Evolutionary conservation across 179 eudicot genomes (phyloP).

Genomic region (Spergularia azorica): DNA sequence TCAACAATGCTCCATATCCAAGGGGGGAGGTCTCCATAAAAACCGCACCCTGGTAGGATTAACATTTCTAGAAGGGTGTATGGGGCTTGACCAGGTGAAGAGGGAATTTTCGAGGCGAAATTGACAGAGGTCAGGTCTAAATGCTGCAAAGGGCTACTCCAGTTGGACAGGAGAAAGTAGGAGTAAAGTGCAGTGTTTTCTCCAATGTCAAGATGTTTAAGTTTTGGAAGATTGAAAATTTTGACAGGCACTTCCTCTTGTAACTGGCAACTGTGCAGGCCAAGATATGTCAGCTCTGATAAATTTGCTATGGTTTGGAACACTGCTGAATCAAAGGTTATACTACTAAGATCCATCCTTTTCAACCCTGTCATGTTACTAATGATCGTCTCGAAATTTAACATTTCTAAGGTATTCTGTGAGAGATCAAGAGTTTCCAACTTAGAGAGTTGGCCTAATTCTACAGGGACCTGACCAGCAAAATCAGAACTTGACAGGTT

Average conservation of each 20-base stretch:
- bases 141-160: constrained; percentile 18
- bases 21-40: constrained; percentile 27
- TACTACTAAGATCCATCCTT: constrained; percentile 4
- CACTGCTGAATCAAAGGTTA: constrained; percentile 7
- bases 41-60: not conserved
- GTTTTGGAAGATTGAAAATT: constrained; percentile 21
- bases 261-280: not conserved
- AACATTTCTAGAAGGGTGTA: constrained; percentile 15
- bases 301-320: constrained; percentile 14
- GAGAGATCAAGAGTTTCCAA: constrained; percentile 16
- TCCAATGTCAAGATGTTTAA: constrained; percentile 13
- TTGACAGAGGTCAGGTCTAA: constrained; percentile 17
- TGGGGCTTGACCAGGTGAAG: constrained; percentile 22
- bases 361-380: constrained; percentile 23
- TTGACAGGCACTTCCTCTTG: constrained; percentile 20
- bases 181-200: constrained; percentile 11
- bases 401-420: not conserved
- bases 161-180: constrained; percentile 10
- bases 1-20: constrained; percentile 23
- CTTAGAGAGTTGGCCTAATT: constrained; percentile 23
- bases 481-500: constrained; percentile 14
- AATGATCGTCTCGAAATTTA: constrained; percentile 15
- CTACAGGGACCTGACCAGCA: constrained; percentile 30
- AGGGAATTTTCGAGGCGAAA: constrained; percentile 26
- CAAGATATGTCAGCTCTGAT: constrained; percentile 9